Evolutionary conservation across 2,329 filamentous ascomycete species (phyloP).

Genomic region (Thielaviopsis punctulata): DNA sequence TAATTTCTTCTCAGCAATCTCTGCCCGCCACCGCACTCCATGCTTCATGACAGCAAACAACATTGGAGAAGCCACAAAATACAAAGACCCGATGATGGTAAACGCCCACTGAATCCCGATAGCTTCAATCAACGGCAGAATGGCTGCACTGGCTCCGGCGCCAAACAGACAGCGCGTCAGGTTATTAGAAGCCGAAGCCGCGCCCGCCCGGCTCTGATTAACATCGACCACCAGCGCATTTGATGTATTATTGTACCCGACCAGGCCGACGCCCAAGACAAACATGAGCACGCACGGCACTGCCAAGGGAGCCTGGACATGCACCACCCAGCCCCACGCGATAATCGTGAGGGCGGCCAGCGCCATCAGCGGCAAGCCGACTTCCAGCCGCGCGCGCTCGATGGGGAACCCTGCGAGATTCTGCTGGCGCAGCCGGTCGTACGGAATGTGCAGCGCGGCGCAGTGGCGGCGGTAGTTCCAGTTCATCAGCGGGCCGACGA

Average conservation of each 20-base stretch:
- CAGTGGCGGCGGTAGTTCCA: constrained; percentile 51
- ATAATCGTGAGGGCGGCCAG: constrained; percentile 30
- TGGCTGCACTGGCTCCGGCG: constrained; percentile 32
- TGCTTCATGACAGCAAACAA: constrained; percentile 24
- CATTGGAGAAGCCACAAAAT: constrained; percentile 21
- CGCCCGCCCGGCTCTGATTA: constrained; percentile 32
- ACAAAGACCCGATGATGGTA: constrained; percentile 28
- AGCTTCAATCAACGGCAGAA: constrained; percentile 32
- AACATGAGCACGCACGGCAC: constrained; percentile 30
- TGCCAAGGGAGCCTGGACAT: constrained; percentile 25
- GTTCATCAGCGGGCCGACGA: constrained; percentile 41
- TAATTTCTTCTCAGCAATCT: not conserved
- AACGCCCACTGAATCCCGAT: constrained; percentile 37
- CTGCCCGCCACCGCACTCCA: constrained; percentile 1
- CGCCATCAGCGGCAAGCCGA: constrained; percentile 33
- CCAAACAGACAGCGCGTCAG: constrained; percentile 37
- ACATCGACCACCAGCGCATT: constrained; percentile 39
- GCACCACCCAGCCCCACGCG: constrained; percentile 34
- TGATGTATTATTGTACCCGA: constrained; percentile 35
- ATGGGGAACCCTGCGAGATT: constrained; percentile 33
- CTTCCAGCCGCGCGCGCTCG: constrained; percentile 31
- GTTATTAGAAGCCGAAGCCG: constrained; percentile 39
- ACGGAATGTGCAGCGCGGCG: constrained; percentile 29
- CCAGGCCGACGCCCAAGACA: constrained; percentile 30
- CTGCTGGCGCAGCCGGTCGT: constrained; percentile 34